Conservation (phyloP, 176 grass and related monocot species). For the Lolium rigidum region DNA sequence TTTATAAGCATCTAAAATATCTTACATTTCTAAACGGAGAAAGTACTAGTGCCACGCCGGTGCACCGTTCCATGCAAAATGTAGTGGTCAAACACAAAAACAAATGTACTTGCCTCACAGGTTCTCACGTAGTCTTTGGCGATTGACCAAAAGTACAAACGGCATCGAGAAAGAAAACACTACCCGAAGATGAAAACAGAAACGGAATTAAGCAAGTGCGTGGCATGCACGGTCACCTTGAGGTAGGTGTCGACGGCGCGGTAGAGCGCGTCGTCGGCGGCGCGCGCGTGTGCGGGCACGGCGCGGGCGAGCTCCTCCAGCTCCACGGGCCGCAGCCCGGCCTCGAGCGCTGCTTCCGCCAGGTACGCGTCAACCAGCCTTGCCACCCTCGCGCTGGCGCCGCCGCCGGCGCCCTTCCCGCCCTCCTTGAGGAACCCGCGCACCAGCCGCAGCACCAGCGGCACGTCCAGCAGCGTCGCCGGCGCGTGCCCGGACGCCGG, state of each 20-base stretch:
- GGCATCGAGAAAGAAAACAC: neutral
- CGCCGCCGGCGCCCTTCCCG: conserved; percentile 42
- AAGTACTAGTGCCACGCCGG: neutral
- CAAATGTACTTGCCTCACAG: conserved; percentile 42
- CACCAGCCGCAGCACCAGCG: conserved; percentile 76
- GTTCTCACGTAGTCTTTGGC: conserved; percentile 38
- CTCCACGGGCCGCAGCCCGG: conserved; percentile 63
- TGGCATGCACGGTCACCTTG: conserved; percentile 60
- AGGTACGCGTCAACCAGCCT: conserved; percentile 91
- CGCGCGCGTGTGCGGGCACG: conserved; percentile 72
- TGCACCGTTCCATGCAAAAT: conserved; percentile 35
- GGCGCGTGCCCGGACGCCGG: conserved; percentile 76
- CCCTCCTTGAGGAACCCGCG: conserved; percentile 60
- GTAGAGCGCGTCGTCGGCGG: conserved; percentile 88
- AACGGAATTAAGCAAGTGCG: neutral
- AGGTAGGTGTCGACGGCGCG: conserved; percentile 94
- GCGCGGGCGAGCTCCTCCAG: conserved; percentile 84
- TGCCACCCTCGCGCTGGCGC: conserved; percentile 62
- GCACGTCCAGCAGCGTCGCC: conserved; percentile 80
- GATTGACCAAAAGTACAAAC: conserved; percentile 21
- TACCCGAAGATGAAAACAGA: neutral
- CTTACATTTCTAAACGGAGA: no score
- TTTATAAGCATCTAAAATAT: no score
- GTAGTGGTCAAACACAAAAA: conserved; percentile 48
- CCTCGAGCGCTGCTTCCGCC: conserved; percentile 80